Base-by-base conservation (phyloP, 2,329 filamentous ascomycete genomes). In the Cladorrhinum sp. region DNA sequence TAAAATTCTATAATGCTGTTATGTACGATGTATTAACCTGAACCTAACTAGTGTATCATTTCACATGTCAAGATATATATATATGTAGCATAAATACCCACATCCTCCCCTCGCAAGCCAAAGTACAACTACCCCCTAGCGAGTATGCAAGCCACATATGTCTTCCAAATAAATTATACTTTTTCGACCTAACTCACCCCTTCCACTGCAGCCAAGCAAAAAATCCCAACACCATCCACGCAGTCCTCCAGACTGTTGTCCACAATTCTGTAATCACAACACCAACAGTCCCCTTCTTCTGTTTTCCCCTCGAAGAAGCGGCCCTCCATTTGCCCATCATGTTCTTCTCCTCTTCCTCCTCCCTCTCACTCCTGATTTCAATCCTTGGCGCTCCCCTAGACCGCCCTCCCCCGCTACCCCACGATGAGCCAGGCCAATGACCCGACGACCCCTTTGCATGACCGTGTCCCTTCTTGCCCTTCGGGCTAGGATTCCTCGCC, bases 141-240 rank as follows among this genome's bases (percentile, higher is more conserved):
- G 7, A 10, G 10, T 36, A 36, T 36, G 16, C 32, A 36, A 36
- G 16, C 32, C 9, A 22, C 5, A 52, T n/a, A n/a, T 25, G 3
- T 23, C 13, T 23, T 24, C 2, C 49, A 25, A 23, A 22, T 52
- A 20, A 7, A 6, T 32, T 13, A 6, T 32, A 6, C 29, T 13
- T 7, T 32, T n/a, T n/a, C n/a, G n/a, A 7, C 20, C 18, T 36
- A 16, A 27, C 64, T 73, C 70, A 91, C 64, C 87, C 87, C 69
- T 80, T 80, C 75, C 82, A 85, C 59, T 87, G 79, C 67, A 93
- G 75, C 75, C 86, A 90, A 27, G 79, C 78, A 79, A 90, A 95
- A 72, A 86, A 86, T 13, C 77, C 65, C 50, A 87, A 72, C 20
- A 84, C 85, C 72, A 90, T 82, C 79, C 83, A 85, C 5, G 79